Base-by-base conservation (phyloP, 805 yeast species). In the Cyberlindnera misumaiensis region DNA sequence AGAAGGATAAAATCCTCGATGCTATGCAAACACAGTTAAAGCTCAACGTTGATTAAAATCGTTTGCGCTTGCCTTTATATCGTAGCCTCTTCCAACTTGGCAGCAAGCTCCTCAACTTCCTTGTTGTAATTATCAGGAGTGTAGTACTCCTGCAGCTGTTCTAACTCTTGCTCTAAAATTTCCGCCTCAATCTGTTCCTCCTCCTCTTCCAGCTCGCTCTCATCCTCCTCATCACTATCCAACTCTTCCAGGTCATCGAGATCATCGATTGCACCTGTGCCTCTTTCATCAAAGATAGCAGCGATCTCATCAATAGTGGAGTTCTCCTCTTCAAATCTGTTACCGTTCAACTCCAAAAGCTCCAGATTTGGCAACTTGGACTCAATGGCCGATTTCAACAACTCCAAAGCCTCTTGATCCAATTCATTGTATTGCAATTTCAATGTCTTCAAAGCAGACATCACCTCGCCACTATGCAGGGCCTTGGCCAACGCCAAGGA, bases 241-340 rank as follows among this genome's bases (percentile, higher is more conserved):
- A 68, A 68, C 60, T 87, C 96, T 66, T 90, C 98, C 64, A 93
- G 74, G 51, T 93, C 98, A 52, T 90, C 97, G 35, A 93, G 70
- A 57, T 93, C 98, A 53, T 90, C 96, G 26, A 93, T 66, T 58
- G 83, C 90, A 44, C 95, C 96, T 41, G 66, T 62, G 0, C 89
- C 93, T 54, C 87, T 76, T 29, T 69, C 73, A 40, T 75, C 84
- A 49, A 90, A 87, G 13, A 79, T 59, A 15, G 67, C 75, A 34
- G 60, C 69, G 46, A 90, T 75, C 37, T 65, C 61, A 39, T 77
- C 83, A 40, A 93, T 60, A 15, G 72, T 66, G 42, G 77, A 83
- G 30, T 85, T 77, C 47, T 90, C 97, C 60, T 93, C 97, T 36
- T 85, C 85, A 53, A 93, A 83, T 57, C 85, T 70, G 65, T 93